Evolutionary conservation across 2,329 filamentous ascomycete genomes (phyloP), one percentile per base, ranked within the genome.

Genomic region (Claviceps paspali): DNA sequence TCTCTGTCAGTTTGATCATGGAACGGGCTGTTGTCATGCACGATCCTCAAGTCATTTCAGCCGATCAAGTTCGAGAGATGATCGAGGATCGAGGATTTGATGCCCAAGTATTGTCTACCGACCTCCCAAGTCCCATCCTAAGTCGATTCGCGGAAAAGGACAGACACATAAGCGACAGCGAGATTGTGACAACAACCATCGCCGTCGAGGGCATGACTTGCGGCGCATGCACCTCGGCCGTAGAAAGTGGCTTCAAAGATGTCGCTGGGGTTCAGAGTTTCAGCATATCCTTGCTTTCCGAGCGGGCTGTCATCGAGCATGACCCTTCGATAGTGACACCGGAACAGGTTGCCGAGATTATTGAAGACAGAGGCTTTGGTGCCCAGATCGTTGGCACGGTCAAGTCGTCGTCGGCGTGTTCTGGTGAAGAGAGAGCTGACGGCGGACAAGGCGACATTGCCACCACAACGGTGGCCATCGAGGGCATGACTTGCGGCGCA

Each of bases 401-500:
- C 41, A 61, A 67, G 42, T 59, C 68, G 38, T 50, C 54, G 18
- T 14, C 42, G n/a, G n/a, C n/a, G 17, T 43, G 39, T 35, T 22
- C 23, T 36, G 15, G 45, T 39, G 35, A 38, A 29, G 30, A 46
- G 57, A 35, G 57, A 52, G 42, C 49, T 54, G 42, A 53, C 54
- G 40, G 21, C 7, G 29, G 34, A 7, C 21, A 38, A 22, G 57
- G 64, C 43, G 60, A 62, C 35, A 50, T 72, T 4, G 67, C 79
- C 39, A 83, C 76, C 1, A 95, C 87, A 0, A 96, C 87, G 0
- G 70, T 98, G 14, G 77, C 82, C 4, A 83, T 98, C 38, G 84
- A 91, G 47, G 91, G 91, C 35, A 98, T 98, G 91, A 98, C 91
- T 1, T 96, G 91, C 53, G 88, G 88, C 17, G 85, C 91, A 29